Conservation (phyloP, 208 protist genomes). For the Trypanosoma scelopori region DNA sequence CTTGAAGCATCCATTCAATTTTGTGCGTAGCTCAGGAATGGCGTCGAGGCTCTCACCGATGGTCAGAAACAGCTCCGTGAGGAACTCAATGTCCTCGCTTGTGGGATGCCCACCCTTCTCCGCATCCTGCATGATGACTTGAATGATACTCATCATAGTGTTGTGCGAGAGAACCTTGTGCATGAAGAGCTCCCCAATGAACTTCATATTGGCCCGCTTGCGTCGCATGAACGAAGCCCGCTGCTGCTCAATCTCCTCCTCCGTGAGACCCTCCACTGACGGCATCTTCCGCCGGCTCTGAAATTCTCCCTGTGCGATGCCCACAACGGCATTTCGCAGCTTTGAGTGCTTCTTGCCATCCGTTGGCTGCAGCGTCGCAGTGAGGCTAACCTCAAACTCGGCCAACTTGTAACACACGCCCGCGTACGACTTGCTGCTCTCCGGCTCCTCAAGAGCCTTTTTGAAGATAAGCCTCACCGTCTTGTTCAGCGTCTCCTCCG, state of each 20-base stretch:
- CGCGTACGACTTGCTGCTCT: constrained; percentile 82
- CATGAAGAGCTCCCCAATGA: constrained; percentile 86
- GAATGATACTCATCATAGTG: constrained; percentile 75
- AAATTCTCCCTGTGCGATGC: constrained; percentile 65
- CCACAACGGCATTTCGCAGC: constrained; percentile 74
- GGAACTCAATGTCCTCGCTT: constrained; percentile 78
- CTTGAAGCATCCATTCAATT: constrained; percentile 60
- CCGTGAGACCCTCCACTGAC: constrained; percentile 31
- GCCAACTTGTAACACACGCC: constrained; percentile 77
- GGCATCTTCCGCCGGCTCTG: constrained; percentile 31
- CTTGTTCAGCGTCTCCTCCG: constrained; percentile 49
- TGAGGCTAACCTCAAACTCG: constrained; percentile 62
- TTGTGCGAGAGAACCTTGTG: constrained; percentile 61
- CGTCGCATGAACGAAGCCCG: constrained; percentile 74
- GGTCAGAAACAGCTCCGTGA: constrained; percentile 72
- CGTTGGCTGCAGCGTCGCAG: constrained; percentile 6
- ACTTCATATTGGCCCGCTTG: constrained; percentile 87
- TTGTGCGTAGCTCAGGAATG: constrained; percentile 36
- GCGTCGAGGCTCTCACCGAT: constrained; percentile 71
- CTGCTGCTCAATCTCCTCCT: constrained; percentile 66
- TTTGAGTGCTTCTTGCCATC: constrained; percentile 48
- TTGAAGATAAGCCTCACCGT: constrained; percentile 77
- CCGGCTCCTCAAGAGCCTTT: constrained; percentile 86
- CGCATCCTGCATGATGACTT: constrained; percentile 50
- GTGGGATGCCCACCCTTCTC: constrained; percentile 47